Evolutionary conservation across 1,284 basidiomycete genomes (phyloP), one percentile per base, ranked within the genome.

Genomic region (Pterula multifida): DNA sequence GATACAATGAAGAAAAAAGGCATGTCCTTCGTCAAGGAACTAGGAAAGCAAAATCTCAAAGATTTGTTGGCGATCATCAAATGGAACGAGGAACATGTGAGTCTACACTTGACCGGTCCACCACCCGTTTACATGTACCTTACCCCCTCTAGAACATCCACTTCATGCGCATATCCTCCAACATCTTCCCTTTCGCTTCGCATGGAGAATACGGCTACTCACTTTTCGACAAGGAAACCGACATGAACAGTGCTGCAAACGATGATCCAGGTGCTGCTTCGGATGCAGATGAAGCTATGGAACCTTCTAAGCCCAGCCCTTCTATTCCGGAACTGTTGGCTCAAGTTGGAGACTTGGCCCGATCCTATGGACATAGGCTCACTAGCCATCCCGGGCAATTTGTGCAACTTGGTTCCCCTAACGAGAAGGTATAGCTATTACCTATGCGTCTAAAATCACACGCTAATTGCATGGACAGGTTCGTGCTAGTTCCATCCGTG

Each of bases 141-240:
- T 50, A 13, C 42, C 22, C 47, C 49, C 24, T 23, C 6, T 44
- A 76, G 71, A 71, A 78, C 44, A 89, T 91, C 50, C 76, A 75
- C 25, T 90, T 91, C 65, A 76, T 93, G 66, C 78, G 89, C 42
- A 65, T 95, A 57, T 92, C 90, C 0, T 89, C 85, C 2, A 89
- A 92, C 56, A 84, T 95, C 75, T 94, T 95, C 62, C 91, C 92
- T 1, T 95, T 88, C 58, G 90, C 90, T 0, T 89, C 87, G 1
- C 92, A 95, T 58, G 72, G 69, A 9, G 73, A 72, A 36, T 80
- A 90, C 57, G 90, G 90, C 0, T 95, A 95, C 63, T 75, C 79
- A 22, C 72, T 95, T 25, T 42, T 42, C 39, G 39, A 6, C 17
- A 19, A 42, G 6, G 39, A 42, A 42, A 73, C 78, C 21, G 89